Evolutionary conservation across 495 filamentous ascomycete species (phyloP), one percentile per base, ranked within the genome.

Genomic region (Chaetomium cochliodes): DNA sequence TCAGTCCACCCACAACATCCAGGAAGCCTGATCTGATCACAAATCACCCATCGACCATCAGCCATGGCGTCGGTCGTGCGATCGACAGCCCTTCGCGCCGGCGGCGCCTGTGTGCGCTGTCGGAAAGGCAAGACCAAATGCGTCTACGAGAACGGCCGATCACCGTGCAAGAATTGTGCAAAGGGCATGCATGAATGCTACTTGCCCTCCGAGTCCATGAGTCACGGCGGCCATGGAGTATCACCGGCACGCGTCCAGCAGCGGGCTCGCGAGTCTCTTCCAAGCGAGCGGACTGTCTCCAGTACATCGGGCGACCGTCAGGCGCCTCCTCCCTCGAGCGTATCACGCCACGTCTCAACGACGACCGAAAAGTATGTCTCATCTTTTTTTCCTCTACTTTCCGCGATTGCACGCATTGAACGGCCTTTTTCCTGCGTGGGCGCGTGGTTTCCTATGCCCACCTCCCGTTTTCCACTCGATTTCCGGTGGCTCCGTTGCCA

Each of bases 171-270:
- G 67, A 83, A 83, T 70, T 83, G 80, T 68, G 78, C 80, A n/a
- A 83, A 83, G 67, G 80, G 80, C 58, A 74, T 82, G 75, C 80
- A 83, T 67, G 80, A 83, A 58, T 83, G 80, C 68, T 83, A 83
- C 68, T 72, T 83, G 4, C 80, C 80, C 22, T 82, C 79, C 13
- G 80, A 83, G 72, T 77, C 74, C 23, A 79, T 80, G 76, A 74
- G 76, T 69, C 80, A 80, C 61, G 79, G 80, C 60, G 80, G 80
- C 63, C 79, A 81, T 63, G 74, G 74, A 52, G 72, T 75, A 6
- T 75, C 74, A 49, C 74, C 74, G 2, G 73, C 72, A 41, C 70
- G 70, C 3, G 65, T 72, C 41, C 72, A 68, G 57, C 73, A 74
- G 54, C 72, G 74, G 9, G 68, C 77, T 23, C 72, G 80, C 63